Base-by-base conservation (phyloP, 371 early-diverging fungal genomes). In the Cladochytrium tenue region DNA sequence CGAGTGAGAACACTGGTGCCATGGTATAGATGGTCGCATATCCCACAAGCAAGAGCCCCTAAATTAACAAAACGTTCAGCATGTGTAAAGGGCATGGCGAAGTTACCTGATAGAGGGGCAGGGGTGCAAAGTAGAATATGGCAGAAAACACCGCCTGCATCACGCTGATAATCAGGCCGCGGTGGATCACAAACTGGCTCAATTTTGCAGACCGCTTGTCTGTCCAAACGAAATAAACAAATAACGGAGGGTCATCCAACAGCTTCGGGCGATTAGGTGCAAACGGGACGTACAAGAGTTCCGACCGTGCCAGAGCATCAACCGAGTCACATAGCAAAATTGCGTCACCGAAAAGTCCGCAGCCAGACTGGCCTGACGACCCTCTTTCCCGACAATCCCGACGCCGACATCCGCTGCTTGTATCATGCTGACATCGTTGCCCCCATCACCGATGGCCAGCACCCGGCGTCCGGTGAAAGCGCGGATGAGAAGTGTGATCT, bases 341-440 rank as follows among this genome's bases (percentile, higher is more conserved):
- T 97, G 95, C 7, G 86, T 87, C 2, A 99, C 84, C 0, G 95
- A 93, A 70, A 97, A 96, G 80, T 99, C 99, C 1, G 98, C 96
- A 1, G 99, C 97, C 50, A 98, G 78, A 10, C 95, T 92, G 2
- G 99, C 99, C 75, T 99, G 99, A 73, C 87, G 91, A 15, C 99
- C 99, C 80, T 99, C 99, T 80, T 96, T 96, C 58, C 99, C 99
- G 5, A 94, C 95, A 68, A 99, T 94, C 31, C 99, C 99, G 4
- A 99, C 89, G 51, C 96, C 99, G n/a, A 98, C 92, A 78, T 97
- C 90, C 0, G 99, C 98, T 1, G 94, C 95, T 72, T 95, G 95
- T 66, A 99, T 99, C 99, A 99, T 99, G 32, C 92, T 90, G 25
- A 99, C 98, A 76, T 99, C 99, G 76, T 99, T 99, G 56, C 98